Evolutionary conservation across 192 early-diverging fungal species (phyloP), one percentile per base, ranked within the genome.

Genomic region (Diversispora eburnea): DNA sequence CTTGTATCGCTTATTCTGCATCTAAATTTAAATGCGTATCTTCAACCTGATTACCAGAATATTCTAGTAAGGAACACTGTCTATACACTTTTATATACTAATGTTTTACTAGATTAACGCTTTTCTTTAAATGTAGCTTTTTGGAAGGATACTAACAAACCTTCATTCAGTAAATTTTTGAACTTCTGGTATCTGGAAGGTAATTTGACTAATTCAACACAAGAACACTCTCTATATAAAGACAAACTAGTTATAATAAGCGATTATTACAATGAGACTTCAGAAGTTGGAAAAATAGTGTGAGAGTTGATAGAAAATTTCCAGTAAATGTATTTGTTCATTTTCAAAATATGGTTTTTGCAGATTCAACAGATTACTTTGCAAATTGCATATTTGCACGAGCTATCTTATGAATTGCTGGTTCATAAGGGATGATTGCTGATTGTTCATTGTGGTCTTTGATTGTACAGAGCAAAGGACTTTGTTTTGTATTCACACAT

Each of bases 101-200:
- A 45, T 25, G 10, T n/a, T 62, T 62, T 67, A 64, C 66, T 67
- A 67, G 39, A 51, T 67, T 68, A 68, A 55, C 52, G 8, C 45
- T 7, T 0, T 55, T 55, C 5, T 54, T 25, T 55, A 39, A 51
- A 6, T 41, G 8, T 68, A 68, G 67, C 67, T 33, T 68, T 54
- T 42, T 68, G 66, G 66, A 5, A 33, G 46, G 22, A 49, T 33
- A 68, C 5, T 39, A 9, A 54, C 2, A 20, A 49, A 10, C 66
- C 66, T 54, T 68, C 66, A 39, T 49, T 68, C 20, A 68, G 22
- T 8, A 68, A 68, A 8, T 68, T 68, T 33, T 54, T 68, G 17
- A 20, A 68, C 48, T 68, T 68, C 66, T 22, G 66, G 22, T 20
- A 22, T 13, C 22, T 33, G n/a, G 22, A 33, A 51, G 66, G 66